Percentiles rank a stretch among this genome's conserved stretches.
phyloP scores from a whole-genome alignment of 1,139 yeast species.

The Protomyces inouyei region DNA sequence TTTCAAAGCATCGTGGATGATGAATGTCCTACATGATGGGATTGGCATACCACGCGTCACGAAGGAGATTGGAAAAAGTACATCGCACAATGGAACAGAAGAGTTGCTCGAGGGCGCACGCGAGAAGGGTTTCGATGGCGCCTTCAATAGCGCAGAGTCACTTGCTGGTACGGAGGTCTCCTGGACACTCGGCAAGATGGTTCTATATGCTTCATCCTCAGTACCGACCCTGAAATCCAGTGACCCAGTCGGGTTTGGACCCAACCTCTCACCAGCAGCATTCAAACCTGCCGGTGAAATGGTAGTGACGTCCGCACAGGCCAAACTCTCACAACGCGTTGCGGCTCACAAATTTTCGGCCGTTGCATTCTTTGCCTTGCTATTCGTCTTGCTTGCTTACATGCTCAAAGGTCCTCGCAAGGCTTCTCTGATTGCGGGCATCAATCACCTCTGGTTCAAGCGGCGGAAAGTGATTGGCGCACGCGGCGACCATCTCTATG shows the following conservation, averaged over 20 bases:
- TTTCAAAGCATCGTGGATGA: slow-evolving; percentile 67
- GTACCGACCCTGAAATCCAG: slow-evolving; percentile 31
- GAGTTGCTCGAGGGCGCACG: slow-evolving; percentile 37
- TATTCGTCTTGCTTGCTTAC: slow-evolving; percentile 1
- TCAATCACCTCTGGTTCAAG: slow-evolving; percentile 10
- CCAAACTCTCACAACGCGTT: not conserved
- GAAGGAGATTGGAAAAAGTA: slow-evolving; percentile 12
- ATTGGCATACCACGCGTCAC: slow-evolving; percentile 54
- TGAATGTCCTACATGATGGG: slow-evolving; percentile 67
- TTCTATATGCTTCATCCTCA: slow-evolving; percentile 52
- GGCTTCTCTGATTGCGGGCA: slow-evolving; percentile 1
- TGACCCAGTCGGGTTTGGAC: slow-evolving; percentile 50
- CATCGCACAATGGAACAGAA: slow-evolving; percentile 31
- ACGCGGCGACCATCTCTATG: slow-evolving; percentile 24
- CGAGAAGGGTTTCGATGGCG: slow-evolving; percentile 37
- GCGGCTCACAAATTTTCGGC: not conserved
- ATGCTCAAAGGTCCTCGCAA: slow-evolving; percentile 13
- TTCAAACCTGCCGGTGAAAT: slow-evolving; percentile 22
- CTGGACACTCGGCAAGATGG: slow-evolving; percentile 81
- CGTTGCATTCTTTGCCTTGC: not conserved
- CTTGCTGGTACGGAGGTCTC: slow-evolving; percentile 64
- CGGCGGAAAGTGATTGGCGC: slow-evolving; percentile 21
- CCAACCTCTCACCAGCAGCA: slow-evolving; percentile 36
- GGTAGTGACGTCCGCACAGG: not conserved
- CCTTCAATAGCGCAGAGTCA: slow-evolving; percentile 58